These are phyloP conservation scores for Avena eriantha DNA, from an alignment of 176 grass and related monocot species.

Conservation along the genomic window DNA sequence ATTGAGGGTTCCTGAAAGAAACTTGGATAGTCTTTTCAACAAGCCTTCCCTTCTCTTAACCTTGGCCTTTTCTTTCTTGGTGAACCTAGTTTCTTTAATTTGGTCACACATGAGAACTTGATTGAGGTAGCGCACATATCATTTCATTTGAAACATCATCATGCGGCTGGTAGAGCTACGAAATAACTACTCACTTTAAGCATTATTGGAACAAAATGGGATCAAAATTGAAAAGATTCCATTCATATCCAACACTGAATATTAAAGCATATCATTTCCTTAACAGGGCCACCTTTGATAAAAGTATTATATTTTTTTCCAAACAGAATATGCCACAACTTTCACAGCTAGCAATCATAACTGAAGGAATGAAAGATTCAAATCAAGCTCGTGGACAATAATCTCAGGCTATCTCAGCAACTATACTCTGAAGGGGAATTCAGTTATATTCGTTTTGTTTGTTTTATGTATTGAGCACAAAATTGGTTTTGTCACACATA, in stretches of 20 bases:
- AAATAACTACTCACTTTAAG: neutral
- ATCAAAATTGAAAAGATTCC: neutral
- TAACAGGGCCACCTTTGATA: neutral
- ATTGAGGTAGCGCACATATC: neutral
- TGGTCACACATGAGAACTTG: neutral
- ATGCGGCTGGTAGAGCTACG: neutral
- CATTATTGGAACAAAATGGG: neutral
- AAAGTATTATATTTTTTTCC: neutral
- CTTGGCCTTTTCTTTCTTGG: neutral
- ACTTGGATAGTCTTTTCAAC: neutral
- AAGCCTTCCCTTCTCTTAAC: neutral
- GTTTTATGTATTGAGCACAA: neutral
- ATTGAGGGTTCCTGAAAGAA: conserved; percentile 22
- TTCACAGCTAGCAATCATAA: neutral
- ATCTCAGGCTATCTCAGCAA: neutral
- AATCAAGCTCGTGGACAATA: neutral
- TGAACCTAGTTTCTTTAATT: neutral
- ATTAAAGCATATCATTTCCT: neutral
- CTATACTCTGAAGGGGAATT: neutral
- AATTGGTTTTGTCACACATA: neutral
- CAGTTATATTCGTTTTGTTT: neutral
- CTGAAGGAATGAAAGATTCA: conserved; percentile 24
- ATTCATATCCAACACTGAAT: neutral
- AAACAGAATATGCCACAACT: neutral
- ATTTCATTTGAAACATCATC: conserved; percentile 10